Evolutionary conservation across 2,329 filamentous ascomycete genomes (phyloP), one percentile per base, ranked within the genome.

Genomic region (Dichotomopilus funicola): DNA sequence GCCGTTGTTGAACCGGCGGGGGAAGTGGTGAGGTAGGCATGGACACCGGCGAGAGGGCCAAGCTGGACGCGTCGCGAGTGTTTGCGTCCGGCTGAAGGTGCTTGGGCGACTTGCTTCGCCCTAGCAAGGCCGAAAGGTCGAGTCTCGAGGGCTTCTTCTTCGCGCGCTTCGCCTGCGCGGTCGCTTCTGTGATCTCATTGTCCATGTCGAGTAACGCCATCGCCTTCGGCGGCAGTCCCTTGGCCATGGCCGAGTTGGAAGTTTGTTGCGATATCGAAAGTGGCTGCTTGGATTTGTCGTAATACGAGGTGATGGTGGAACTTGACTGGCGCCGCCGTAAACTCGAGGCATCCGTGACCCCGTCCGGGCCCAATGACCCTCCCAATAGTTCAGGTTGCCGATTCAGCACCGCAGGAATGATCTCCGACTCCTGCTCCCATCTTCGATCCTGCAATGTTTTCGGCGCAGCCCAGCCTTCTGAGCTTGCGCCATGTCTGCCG

Each of bases 181-280:
- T 27, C 46, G 63, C 35, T 48, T 62, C 35, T 58, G 50, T 41
- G 42, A 64, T 65, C 61, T 61, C 58, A 7, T 71, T 71, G 49
- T 78, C 74, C 53, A 77, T 72, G 59, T 79, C 76, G 27, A 81
- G 68, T 47, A 78, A 63, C 42, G 70, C 68, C 51, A 71, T 72
- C 0, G 75, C 71, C 61, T 81, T 81, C 45, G 71, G 64, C 0
- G 79, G 78, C 5, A 77, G 65, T 3, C 78, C 79, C 61, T 79
- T 81, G 27, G 79, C 78, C 75, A 83, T 82, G 57, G 79, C 77
- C 1, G 79, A 81, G 44, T 73, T 77, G 0, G 79, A 81, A 0
- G 80, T 82, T 64, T 83, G 80, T 62, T 82, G 80, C 1, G 79
- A 81, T 57, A 81, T 76, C n/a, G 77, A 73, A 5, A 82, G 71